Percentiles rank a stretch among this genome's conserved stretches.
Evolutionary conservation across 1,284 basidiomycete genomes (phyloP).

Genomic region (Ustilago vetiveriae): DNA sequence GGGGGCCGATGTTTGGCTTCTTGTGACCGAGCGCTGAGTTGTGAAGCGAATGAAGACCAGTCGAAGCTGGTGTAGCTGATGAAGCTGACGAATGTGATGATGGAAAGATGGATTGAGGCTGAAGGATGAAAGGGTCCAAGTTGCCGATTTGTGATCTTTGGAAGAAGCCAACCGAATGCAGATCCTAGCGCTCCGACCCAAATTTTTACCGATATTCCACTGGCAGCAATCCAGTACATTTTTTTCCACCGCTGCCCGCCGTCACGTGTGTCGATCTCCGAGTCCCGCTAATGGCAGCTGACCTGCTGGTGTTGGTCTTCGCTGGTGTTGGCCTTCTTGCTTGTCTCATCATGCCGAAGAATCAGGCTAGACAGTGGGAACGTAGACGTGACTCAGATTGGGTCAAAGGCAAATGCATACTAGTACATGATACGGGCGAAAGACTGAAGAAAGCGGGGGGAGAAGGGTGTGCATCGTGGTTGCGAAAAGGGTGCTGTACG

Average conservation of each 20-base stretch:
- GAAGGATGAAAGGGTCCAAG: conserved; percentile 16
- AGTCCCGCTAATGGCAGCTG: conserved; percentile 1
- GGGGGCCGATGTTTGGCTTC: neutral
- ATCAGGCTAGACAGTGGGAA: no score
- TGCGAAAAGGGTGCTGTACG: neutral
- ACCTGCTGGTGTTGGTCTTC: neutral
- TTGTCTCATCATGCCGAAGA: no score
- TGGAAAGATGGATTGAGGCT: neutral
- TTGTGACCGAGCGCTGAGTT: neutral
- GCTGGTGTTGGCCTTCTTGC: no score
- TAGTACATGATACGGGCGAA: conserved; percentile 21
- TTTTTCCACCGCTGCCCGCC: neutral
- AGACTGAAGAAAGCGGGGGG: neutral
- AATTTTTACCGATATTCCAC: neutral
- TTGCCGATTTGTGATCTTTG: conserved; percentile 18
- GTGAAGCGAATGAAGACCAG: neutral
- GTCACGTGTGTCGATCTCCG: conserved; percentile 4
- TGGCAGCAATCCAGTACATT: conserved; percentile 15
- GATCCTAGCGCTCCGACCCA: conserved; percentile 17
- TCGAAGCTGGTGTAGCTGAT: neutral
- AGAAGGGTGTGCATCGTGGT: neutral
- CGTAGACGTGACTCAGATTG: neutral
- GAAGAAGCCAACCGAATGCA: conserved; percentile 4
- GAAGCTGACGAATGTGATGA: neutral
- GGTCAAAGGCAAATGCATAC: no score